These are phyloP conservation scores for Melampsora abietis-canadensis DNA, from an alignment of 1,284 basidiomycete species.

Conservation along the genomic window DNA sequence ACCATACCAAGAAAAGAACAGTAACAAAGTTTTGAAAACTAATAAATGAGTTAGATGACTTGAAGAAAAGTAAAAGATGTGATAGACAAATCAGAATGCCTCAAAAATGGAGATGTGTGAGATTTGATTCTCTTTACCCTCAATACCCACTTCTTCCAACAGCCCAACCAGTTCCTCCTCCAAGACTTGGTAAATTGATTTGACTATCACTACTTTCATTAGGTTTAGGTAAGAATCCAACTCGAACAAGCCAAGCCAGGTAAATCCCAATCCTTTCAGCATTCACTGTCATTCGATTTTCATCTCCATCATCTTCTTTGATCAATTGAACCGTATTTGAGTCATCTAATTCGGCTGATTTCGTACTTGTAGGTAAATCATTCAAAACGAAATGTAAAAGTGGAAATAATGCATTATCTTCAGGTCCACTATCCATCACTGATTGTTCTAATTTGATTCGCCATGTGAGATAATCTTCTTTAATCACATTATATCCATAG, in stretches of 20 bases:
- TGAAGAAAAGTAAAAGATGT: no score
- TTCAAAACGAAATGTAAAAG: slow-evolving; percentile 94
- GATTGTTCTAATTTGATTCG: slow-evolving; percentile 87
- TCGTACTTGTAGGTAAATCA: slow-evolving; percentile 93
- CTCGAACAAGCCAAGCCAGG: slow-evolving; percentile 87
- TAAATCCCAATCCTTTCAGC: slow-evolving; percentile 78
- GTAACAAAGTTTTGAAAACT: no score
- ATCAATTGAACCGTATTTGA: slow-evolving; percentile 70
- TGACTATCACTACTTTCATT: neutral
- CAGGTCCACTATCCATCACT: slow-evolving; percentile 73
- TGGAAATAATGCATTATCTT: slow-evolving; percentile 93
- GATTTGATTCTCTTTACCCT: neutral
- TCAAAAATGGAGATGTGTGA: no score
- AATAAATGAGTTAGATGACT: no score
- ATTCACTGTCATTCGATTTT: slow-evolving; percentile 67
- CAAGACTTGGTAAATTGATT: slow-evolving; percentile 8
- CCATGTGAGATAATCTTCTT: slow-evolving; percentile 89
- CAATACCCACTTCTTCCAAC: slow-evolving; percentile 36
- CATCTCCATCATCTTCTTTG: slow-evolving; percentile 52
- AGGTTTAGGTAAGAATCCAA: slow-evolving; percentile 76
- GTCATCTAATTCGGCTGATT: slow-evolving; percentile 87
- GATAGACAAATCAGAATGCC: no score
- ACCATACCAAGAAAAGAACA: no score
- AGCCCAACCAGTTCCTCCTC: slow-evolving; percentile 20
- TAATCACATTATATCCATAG: slow-evolving; percentile 76